Conservation (phyloP, 805 yeast species). For the Kockiozyma suomiensis region DNA sequence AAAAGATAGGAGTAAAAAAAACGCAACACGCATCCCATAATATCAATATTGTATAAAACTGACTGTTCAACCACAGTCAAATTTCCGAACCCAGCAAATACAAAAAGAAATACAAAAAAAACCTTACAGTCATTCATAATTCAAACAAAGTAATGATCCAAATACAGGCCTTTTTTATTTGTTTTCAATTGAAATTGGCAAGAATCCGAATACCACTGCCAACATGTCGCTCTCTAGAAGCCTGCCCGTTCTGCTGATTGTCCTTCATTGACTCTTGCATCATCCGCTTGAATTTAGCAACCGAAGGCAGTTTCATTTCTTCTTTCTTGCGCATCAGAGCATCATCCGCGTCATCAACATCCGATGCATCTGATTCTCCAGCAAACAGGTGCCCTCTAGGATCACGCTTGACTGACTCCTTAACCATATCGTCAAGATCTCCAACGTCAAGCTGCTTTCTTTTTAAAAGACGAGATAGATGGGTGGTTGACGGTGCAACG, state of each 20-base stretch:
- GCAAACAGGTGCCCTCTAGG: constrained; percentile 35
- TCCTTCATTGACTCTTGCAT: constrained; percentile 13
- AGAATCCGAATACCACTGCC: constrained; percentile 31
- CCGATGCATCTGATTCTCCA: constrained; percentile 34
- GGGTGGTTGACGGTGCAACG: constrained; percentile 17
- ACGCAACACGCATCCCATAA: background rate
- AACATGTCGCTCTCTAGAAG: constrained; percentile 7
- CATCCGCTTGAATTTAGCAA: constrained; percentile 25
- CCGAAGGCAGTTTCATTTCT: constrained; percentile 24
- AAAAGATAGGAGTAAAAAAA: background rate
- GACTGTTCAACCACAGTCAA: background rate
- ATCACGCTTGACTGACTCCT: constrained; percentile 32
- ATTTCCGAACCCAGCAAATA: background rate
- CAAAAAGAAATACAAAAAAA: background rate
- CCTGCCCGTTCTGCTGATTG: background rate
- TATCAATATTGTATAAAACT: background rate
- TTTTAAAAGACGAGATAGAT: constrained; percentile 28
- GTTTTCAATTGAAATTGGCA: constrained; percentile 18
- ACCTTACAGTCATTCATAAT: background rate
- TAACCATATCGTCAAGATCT: constrained; percentile 28
- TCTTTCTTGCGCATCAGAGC: background rate
- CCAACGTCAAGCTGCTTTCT: constrained; percentile 27
- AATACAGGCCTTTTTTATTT: background rate
- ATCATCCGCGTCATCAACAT: constrained; percentile 20
- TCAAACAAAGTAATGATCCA: background rate